Conservation (phyloP, 1,284 basidiomycete species). For the Ceratorhiza oryzae-sativae region DNA sequence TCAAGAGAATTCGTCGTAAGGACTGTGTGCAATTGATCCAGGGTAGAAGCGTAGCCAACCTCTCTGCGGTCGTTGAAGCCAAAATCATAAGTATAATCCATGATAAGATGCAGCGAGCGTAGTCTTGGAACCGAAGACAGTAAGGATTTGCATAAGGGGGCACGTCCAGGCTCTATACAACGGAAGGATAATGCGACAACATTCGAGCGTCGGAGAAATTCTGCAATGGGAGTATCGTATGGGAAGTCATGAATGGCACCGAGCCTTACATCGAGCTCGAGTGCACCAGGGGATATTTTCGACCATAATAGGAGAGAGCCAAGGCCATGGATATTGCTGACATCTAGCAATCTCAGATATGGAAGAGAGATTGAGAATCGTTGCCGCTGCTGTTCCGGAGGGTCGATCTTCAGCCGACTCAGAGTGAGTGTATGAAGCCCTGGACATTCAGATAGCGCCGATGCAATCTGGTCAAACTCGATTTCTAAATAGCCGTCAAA, state of each 20-base stretch:
- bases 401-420: neutral
- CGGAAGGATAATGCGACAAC: neutral
- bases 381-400: neutral
- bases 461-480: neutral
- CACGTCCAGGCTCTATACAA: neutral
- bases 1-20: neutral
- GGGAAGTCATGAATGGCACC: neutral
- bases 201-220: neutral
- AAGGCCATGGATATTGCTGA: neutral
- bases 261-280: neutral
- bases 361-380: neutral
- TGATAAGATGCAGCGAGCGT: neutral
- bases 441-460: neutral
- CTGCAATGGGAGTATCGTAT: neutral
- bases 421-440: neutral
- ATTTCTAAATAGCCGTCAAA: neutral
- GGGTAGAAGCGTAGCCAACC: neutral
- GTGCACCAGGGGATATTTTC: neutral
- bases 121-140: neutral
- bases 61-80: neutral
- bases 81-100: neutral
- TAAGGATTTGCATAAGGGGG: neutral
- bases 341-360: neutral
- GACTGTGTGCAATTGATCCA: neutral
- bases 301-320: neutral